phyloP scores from a whole-genome alignment of 805 yeast species.

The Schizosaccharomyces cryophilus region DNA sequence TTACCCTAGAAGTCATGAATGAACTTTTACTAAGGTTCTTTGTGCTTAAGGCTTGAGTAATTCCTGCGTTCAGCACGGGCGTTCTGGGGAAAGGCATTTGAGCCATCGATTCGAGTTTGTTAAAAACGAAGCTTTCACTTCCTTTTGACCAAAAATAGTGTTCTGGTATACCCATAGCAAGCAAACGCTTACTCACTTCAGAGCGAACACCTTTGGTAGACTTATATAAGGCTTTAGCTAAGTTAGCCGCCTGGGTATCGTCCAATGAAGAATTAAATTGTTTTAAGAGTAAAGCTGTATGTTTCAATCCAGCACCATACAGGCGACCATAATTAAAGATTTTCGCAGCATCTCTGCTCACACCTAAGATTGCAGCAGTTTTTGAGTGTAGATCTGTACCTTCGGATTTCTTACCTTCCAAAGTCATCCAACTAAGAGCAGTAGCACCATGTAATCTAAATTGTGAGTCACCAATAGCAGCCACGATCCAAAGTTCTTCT shows the following conservation, averaged over 20 bases:
- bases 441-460: constrained; percentile 85
- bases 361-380: constrained; percentile 73
- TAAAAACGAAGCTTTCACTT: constrained; percentile 76
- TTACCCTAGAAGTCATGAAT: constrained; percentile 71
- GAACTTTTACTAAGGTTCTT: constrained; percentile 37
- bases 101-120: constrained; percentile 69
- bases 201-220: constrained; percentile 55
- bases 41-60: constrained; percentile 57
- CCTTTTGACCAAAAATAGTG: constrained; percentile 41
- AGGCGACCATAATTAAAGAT: constrained; percentile 90
- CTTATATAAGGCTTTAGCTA: constrained; percentile 44
- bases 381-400: constrained; percentile 90
- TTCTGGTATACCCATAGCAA: constrained; percentile 10
- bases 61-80: constrained; percentile 81
- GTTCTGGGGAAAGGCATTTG: constrained; percentile 58
- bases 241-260: constrained; percentile 37
- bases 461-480: constrained; percentile 75
- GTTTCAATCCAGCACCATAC: constrained; percentile 88
- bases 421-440: constrained; percentile 96
- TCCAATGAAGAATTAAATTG: constrained; percentile 53
- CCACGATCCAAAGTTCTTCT: constrained; percentile 95
- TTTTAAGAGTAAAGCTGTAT: constrained; percentile 61
- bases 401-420: constrained; percentile 77
- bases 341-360: constrained; percentile 77
- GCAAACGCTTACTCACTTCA: constrained; percentile 11